Evolutionary conservation across 768 basidiomycete genomes (phyloP).

Genomic region (Russula emetica): DNA sequence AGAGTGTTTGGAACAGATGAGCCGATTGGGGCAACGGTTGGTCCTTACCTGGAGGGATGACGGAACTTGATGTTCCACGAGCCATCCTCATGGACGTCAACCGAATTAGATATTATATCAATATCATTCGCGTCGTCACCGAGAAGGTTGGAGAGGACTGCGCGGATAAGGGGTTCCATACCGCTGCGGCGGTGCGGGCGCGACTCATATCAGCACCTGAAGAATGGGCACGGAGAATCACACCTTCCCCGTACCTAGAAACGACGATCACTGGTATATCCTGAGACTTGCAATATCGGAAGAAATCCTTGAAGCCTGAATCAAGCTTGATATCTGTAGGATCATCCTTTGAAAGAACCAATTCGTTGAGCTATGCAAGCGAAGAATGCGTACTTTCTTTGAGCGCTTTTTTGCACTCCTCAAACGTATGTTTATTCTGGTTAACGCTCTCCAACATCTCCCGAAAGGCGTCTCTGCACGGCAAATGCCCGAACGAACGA

Average conservation of each 20-base stretch:
- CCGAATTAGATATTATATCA: conserved; percentile 93
- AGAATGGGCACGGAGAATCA: not conserved
- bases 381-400: conserved; percentile 54
- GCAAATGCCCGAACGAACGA: not conserved
- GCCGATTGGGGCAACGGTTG: not conserved
- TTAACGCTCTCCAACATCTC: conserved; percentile 81
- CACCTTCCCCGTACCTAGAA: conserved; percentile 56
- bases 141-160: conserved; percentile 78
- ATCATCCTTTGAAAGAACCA: not conserved
- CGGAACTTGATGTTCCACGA: conserved; percentile 83
- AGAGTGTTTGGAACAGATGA: conserved; percentile 1
- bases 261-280: conserved; percentile 91
- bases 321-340: conserved; percentile 76
- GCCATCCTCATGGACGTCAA: conserved; percentile 56
- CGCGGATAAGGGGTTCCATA: conserved; percentile 91
- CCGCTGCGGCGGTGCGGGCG: conserved; percentile 47
- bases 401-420: conserved; percentile 77
- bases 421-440: conserved; percentile 70
- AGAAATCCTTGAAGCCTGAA: conserved; percentile 84
- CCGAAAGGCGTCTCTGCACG: conserved; percentile 74
- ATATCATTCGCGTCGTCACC: conserved; percentile 71
- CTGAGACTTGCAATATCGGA: conserved; percentile 72
- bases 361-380: conserved; percentile 5
- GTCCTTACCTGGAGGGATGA: conserved; percentile 72
- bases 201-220: not conserved